A percentile compares a stretch with the other conserved stretches of the same genome.
These are phyloP conservation scores for Trifolium pratense DNA, from an alignment of 306 rosid genomes.

Conservation along the genomic window DNA sequence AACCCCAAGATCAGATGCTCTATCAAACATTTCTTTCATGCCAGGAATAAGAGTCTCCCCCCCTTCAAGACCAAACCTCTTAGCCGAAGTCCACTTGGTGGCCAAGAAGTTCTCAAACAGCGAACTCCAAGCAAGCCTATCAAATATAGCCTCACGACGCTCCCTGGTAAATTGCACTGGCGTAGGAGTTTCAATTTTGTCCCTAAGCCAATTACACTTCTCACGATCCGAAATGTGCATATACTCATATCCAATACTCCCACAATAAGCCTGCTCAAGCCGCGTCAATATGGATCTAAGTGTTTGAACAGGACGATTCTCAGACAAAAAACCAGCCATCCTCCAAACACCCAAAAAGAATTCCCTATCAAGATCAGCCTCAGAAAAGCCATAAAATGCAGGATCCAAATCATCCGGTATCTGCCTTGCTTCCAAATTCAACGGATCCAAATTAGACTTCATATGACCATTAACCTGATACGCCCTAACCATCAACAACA, in stretches of 20 bases:
- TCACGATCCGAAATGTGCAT: constrained; percentile 92
- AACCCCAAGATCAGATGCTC: constrained; percentile 92
- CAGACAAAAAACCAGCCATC: constrained; percentile 95
- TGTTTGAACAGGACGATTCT: constrained; percentile 94
- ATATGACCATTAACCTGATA: constrained; percentile 96
- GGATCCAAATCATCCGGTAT: constrained; percentile 84
- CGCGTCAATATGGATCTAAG: constrained; percentile 88
- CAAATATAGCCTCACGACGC: constrained; percentile 88
- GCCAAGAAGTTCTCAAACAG: constrained; percentile 92
- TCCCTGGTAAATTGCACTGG: constrained; percentile 67
- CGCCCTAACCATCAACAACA: constrained; percentile 86
- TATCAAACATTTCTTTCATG: constrained; percentile 96
- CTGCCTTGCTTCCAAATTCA: constrained; percentile 67
- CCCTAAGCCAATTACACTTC: constrained; percentile 90
- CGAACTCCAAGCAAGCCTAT: constrained; percentile 93
- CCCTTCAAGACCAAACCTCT: constrained; percentile 97
- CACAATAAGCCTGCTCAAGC: constrained; percentile 97
- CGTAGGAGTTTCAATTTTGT: constrained; percentile 87
- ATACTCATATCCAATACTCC: constrained; percentile 91
- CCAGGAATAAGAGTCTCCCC: constrained; percentile 92
- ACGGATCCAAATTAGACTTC: constrained; percentile 90
- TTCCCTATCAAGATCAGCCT: constrained; percentile 96
- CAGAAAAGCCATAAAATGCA: constrained; percentile 85
- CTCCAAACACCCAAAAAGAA: constrained; percentile 97
- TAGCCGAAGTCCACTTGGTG: constrained; percentile 92